These are phyloP conservation scores for Ormosia emarginata DNA, from an alignment of 306 rosid genomes.

Conservation along the genomic window DNA sequence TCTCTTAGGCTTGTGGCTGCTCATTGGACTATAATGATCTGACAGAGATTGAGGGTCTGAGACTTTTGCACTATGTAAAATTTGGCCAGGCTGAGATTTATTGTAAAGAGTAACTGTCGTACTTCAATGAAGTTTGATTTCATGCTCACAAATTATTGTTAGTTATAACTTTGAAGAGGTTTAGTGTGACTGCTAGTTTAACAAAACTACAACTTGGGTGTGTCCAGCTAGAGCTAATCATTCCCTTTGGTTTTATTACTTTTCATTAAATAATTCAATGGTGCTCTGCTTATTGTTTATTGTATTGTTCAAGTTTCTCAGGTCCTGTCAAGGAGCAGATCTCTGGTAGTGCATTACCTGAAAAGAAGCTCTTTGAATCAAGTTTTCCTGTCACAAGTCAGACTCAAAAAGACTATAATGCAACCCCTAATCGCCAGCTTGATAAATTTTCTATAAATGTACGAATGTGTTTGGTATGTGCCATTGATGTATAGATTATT, in stretches of 20 bases:
- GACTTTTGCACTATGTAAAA: neutral
- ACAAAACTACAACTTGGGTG: constrained; percentile 10
- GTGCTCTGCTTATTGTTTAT: constrained; percentile 84
- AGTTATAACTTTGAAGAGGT: neutral
- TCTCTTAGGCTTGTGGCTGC: constrained; percentile 16
- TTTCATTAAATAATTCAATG: constrained; percentile 32
- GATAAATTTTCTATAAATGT: constrained; percentile 52
- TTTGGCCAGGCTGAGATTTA: constrained; percentile 9
- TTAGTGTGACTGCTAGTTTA: constrained; percentile 3
- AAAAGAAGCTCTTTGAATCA: constrained; percentile 59
- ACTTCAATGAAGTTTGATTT: constrained; percentile 6
- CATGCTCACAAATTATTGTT: neutral
- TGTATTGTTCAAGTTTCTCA: constrained; percentile 98
- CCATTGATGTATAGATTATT: constrained; percentile 24
- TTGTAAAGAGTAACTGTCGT: neutral
- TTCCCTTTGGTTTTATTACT: neutral
- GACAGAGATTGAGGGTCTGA: neutral
- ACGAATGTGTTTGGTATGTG: constrained; percentile 26
- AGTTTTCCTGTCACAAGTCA: constrained; percentile 45
- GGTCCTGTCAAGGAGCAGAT: constrained; percentile 91
- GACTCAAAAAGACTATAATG: constrained; percentile 48
- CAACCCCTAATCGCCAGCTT: constrained; percentile 44
- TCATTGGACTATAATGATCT: neutral
- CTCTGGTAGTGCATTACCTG: constrained; percentile 54
- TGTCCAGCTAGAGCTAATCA: neutral